A percentile compares a stretch with the other conserved stretches of the same genome.
These are phyloP conservation scores for Effrenium voratum DNA, from an alignment of 73 alveolate genomes.

Conservation along the genomic window DNA sequence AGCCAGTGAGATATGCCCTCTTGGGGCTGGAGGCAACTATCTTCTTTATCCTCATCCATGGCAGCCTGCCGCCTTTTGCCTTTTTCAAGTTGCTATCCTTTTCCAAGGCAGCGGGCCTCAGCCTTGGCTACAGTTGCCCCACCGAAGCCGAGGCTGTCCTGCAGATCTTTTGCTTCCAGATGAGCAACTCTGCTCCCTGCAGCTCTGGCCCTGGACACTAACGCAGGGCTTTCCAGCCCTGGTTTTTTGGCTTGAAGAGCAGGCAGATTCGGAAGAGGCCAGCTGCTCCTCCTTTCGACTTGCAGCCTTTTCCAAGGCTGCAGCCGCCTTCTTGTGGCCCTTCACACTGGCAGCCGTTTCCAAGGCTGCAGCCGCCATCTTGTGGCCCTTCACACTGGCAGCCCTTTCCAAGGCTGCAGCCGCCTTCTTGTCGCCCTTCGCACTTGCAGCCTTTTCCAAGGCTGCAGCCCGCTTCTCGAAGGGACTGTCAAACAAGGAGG, in stretches of 20 bases:
- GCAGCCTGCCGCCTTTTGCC: background rate
- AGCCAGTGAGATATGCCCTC: background rate
- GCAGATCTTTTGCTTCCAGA: too few species aligned
- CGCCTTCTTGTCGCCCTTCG: background rate
- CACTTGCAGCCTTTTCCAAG: background rate
- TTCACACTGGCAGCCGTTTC: background rate
- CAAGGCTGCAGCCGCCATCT: background rate
- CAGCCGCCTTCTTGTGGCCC: background rate
- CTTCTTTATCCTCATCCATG: background rate
- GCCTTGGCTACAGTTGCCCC: too few species aligned
- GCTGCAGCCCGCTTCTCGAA: background rate
- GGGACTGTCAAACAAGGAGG: background rate
- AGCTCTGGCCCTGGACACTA: too few species aligned
- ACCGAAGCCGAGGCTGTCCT: too few species aligned
- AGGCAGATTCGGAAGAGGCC: too few species aligned
- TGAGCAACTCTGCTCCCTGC: too few species aligned
- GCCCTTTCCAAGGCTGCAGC: background rate
- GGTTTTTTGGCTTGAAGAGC: too few species aligned
- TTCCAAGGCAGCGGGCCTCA: too few species aligned
- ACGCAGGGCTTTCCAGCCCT: too few species aligned
- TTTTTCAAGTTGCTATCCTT: too few species aligned
- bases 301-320: too few species aligned
- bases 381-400: background rate
- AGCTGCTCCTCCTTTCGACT: too few species aligned
- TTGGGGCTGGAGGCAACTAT: background rate